phyloP scores from a whole-genome alignment of 2,329 filamentous ascomycete genomes.

The Aspergillus neotritici region DNA sequence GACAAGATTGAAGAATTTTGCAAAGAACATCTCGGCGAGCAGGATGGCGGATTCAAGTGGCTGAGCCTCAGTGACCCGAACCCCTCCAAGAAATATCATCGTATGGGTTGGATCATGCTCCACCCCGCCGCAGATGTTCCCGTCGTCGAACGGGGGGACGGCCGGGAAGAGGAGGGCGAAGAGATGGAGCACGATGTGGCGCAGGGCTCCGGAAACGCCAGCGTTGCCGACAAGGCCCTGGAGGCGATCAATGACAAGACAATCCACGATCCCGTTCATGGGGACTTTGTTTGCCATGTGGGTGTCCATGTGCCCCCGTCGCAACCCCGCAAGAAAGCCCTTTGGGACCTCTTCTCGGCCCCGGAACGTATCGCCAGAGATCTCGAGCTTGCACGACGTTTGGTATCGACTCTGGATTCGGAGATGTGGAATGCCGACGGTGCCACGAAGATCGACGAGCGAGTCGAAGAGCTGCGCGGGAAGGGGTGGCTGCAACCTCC shows the following conservation, averaged over 20 bases:
- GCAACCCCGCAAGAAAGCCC: constrained; percentile 83
- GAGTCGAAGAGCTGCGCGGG: constrained; percentile 72
- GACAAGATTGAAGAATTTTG: constrained; percentile 91
- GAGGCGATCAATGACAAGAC: constrained; percentile 97
- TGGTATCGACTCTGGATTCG: constrained; percentile 78
- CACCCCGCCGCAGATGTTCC: constrained; percentile 68
- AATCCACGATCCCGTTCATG: constrained; percentile 86
- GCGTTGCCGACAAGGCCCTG: constrained; percentile 70
- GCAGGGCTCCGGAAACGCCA: constrained; percentile 25
- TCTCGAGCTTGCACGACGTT: constrained; percentile 70
- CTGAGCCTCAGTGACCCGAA: constrained; percentile 94
- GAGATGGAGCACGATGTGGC: constrained; percentile 41
- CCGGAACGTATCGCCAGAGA: constrained; percentile 92
- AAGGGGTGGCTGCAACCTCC: constrained; percentile 70
- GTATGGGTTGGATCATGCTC: constrained; percentile 97
- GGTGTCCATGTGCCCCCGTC: constrained; percentile 87
- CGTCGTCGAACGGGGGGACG: constrained; percentile 65
- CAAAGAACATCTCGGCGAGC: constrained; percentile 87
- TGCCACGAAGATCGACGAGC: constrained; percentile 73
- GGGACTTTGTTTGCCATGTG: constrained; percentile 96
- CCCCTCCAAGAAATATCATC: constrained; percentile 91
- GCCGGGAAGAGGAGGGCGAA: constrained; percentile 61
- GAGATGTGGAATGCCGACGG: constrained; percentile 77
- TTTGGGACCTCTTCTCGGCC: constrained; percentile 94
- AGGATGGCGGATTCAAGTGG: constrained; percentile 90